Evolutionary conservation across 805 yeast species (phyloP), one percentile per base, ranked within the genome.

Genomic region (Kurtzmaniella cleridarum): DNA sequence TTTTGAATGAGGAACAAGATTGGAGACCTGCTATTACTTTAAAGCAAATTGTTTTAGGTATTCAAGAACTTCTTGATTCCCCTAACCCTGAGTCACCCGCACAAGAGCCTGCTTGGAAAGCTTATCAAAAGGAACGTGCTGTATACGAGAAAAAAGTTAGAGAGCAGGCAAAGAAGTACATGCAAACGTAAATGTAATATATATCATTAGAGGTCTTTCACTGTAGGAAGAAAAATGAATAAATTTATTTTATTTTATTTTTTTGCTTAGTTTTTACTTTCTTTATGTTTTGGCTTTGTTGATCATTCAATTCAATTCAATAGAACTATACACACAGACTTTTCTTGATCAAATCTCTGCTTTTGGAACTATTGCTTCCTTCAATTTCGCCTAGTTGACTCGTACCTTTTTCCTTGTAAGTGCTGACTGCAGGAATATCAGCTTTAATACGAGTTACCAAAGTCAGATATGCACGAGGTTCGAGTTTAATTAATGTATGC

Each of bases 41-140:
- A 48, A 89, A 87, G 55, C 95, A 91, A 57, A 83, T 93, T 42
- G 81, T 84, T 2, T 66, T 89, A 44, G 99, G 98, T 4, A 80
- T 93, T 37, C 99, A 93, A 62, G 96, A 90, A 59, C 71, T 93
- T 40, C 69, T 93, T 44, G 86, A 84, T 53, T 75, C 80, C 28
- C 99, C 99, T 28, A 93, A 93, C 57, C 95, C 95, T 16, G 81
- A 81, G 45, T 89, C 97, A 0, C 98, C 98, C 2, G 98, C 98
- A 0, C 98, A 93, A 64, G 93, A 88, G 48, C 95, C 95, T 3
- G 98, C 98, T 2, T 93, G 90, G 87, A 82, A 82, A 60, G 87
- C 91, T 0, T 90, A 78, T 55, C 75, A 76, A 24, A 79, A 78
- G 55, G 86, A 88, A 57, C 75, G 75, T 53, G 67, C 70, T 0